Base-by-base conservation (phyloP, 2,329 filamentous ascomycete species). In the Exutisphaerella laricina region DNA sequence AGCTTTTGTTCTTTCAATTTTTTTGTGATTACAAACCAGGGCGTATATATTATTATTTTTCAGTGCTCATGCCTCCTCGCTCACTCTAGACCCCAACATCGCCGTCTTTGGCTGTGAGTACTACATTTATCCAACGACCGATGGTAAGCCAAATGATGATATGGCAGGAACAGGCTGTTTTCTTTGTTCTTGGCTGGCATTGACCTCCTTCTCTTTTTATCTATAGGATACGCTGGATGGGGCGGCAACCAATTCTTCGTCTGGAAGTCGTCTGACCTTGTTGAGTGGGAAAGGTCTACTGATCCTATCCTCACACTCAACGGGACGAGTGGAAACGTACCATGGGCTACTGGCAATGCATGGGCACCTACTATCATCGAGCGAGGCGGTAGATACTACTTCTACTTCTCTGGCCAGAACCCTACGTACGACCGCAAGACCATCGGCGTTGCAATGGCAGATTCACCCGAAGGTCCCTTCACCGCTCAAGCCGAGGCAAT, bases 1-100 rank as follows among this genome's bases (percentile, higher is more conserved):
- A n/a, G n/a, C n/a, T n/a, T n/a, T n/a, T n/a, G n/a, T n/a, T n/a
- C n/a, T n/a, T n/a, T n/a, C n/a, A n/a, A n/a, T n/a, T n/a, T n/a
- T n/a, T n/a, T n/a, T n/a, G n/a, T n/a, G n/a, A n/a, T n/a, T n/a
- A n/a, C n/a, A n/a, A n/a, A n/a, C n/a, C n/a, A n/a, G n/a, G n/a
- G n/a, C n/a, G n/a, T n/a, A n/a, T n/a, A n/a, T n/a, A n/a, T n/a
- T n/a, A n/a, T n/a, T n/a, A n/a, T n/a, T n/a, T n/a, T n/a, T n/a
- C n/a, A n/a, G n/a, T n/a, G n/a, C n/a, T n/a, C n/a, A n/a, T n/a
- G n/a, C n/a, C n/a, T n/a, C n/a, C n/a, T n/a, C n/a, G n/a, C n/a
- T n/a, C n/a, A n/a, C n/a, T n/a, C n/a, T n/a, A n/a, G 71, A 73
- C 33, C 71, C 71, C 10, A 73, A 74, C 53, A 69, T 73, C 17